Evolutionary conservation across 2,329 filamentous ascomycete genomes (phyloP), one percentile per base, ranked within the genome.

Genomic region (Eurotiales sp.): DNA sequence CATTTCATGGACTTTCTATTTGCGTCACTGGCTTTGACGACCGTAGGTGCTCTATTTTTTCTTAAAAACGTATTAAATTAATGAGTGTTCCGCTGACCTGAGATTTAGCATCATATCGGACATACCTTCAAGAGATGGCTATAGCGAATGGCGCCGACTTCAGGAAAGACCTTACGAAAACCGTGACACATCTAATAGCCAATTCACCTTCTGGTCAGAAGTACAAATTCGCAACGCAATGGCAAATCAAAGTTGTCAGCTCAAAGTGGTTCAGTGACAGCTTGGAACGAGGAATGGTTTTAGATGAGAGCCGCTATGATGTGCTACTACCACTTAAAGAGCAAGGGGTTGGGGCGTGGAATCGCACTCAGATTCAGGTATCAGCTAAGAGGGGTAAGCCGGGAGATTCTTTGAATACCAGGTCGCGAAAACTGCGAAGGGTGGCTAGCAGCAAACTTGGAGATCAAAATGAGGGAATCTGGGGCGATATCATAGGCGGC

Each of bases 181-280:
- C 77, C 49, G 88, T 95, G 57, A 95, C 90, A 2, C 93, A 99
- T 69, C 79, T 99, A 14, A 86, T 99, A 57, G 89, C 89, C 27
- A 81, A 81, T 55, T 81, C 80, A 46, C 84, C 92, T 8, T 82
- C 88, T 57, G 92, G 93, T 19, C 88, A 90, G 55, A 99, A 99
- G 69, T 99, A 95, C 67, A 82, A 83, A 50, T 90, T 90, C 51
- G 93, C 92, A n/a, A 84, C 82, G 58, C 79, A 79, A 59, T 99
- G 93, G 91, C 78, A 80, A 41, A 82, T 96, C 58, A 83, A 83
- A 47, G 82, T 90, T 21, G 90, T 99, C 21, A 85, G 87, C 1
- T 68, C 88, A 29, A 85, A 90, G 64, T 99, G 93, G 93, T 80
- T 97, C 32, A 75, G 84, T 46, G 88, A 96, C 63, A 92, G 88